Evolutionary conservation across 108 stramenopile genomes (phyloP).

Genomic region (Schizochytrium sp.): DNA sequence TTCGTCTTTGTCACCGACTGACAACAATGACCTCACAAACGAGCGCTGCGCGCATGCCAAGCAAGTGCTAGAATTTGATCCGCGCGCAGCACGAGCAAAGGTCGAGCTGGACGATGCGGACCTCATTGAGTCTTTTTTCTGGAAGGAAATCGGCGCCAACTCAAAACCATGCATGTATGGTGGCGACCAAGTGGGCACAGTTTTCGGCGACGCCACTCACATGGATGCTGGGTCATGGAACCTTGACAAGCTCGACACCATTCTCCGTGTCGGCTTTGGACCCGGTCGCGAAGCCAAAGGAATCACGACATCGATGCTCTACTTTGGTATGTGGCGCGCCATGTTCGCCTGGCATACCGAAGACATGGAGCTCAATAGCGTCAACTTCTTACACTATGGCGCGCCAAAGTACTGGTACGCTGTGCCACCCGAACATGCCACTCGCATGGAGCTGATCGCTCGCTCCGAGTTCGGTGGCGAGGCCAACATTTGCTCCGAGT

Average conservation of each 20-base stretch:
- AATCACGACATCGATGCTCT: conserved; percentile 50
- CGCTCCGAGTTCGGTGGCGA: conserved; percentile 57
- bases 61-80: background rate
- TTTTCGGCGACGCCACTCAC: conserved; percentile 24
- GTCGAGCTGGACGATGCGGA: background rate
- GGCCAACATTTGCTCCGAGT: conserved; percentile 61
- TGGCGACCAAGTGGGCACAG: conserved; percentile 40
- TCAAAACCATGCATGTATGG: conserved; percentile 38
- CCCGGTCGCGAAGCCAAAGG: conserved; percentile 35
- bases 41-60: no score
- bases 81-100: background rate
- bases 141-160: background rate
- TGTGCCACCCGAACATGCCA: conserved; percentile 63
- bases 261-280: conserved; percentile 8
- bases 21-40: no score
- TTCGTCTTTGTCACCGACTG: no score
- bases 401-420: conserved; percentile 97
- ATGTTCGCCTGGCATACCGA: conserved; percentile 80
- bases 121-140: background rate
- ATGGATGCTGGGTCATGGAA: conserved; percentile 42
- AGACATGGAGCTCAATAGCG: conserved; percentile 92
- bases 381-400: conserved; percentile 94
- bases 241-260: conserved; percentile 34
- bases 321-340: conserved; percentile 53
- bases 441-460: conserved; percentile 68